A percentile compares a stretch with the other conserved stretches of the same genome.
These are phyloP conservation scores for Hemisphaericaspora xylanilytica DNA, from an alignment of 1,139 yeast genomes.

Conservation along the genomic window DNA sequence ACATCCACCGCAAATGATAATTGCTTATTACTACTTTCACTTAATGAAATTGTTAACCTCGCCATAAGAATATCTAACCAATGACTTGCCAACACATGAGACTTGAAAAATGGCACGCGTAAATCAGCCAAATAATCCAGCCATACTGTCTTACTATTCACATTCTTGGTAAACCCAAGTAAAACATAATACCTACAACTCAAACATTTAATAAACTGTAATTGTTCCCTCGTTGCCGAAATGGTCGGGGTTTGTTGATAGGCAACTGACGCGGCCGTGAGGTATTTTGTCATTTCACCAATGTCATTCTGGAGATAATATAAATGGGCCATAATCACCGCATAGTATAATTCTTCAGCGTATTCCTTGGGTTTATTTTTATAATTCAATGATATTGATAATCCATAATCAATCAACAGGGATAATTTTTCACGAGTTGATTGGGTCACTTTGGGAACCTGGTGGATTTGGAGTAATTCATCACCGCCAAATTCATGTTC, in stretches of 20 bases:
- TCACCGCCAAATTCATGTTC: slow-evolving; percentile 32
- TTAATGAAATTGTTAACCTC: slow-evolving; percentile 24
- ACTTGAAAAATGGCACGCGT: slow-evolving; percentile 29
- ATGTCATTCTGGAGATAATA: slow-evolving; percentile 29
- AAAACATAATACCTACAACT: slow-evolving; percentile 38
- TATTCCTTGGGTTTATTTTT: slow-evolving; percentile 23
- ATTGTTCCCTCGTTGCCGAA: slow-evolving; percentile 15
- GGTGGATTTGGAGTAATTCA: slow-evolving; percentile 24
- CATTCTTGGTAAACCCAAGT: slow-evolving; percentile 26
- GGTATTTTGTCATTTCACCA: slow-evolving; percentile 21
- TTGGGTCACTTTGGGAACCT: slow-evolving; percentile 17
- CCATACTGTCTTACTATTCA: slow-evolving; percentile 28
- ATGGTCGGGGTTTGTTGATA: slow-evolving; percentile 12
- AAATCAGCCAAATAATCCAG: slow-evolving; percentile 28
- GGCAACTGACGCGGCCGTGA: slow-evolving; percentile 19
- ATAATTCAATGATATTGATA: slow-evolving; percentile 30
- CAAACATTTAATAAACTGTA: slow-evolving; percentile 33
- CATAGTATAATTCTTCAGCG: slow-evolving; percentile 35
- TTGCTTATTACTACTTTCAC: slow-evolving; percentile 21
- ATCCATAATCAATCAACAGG: slow-evolving; percentile 30
- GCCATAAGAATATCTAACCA: slow-evolving; percentile 39
- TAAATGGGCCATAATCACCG: slow-evolving; percentile 37
- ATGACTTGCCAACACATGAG: slow-evolving; percentile 36
- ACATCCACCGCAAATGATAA: slow-evolving; percentile 22
- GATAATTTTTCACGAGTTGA: slow-evolving; percentile 25